Evolutionary conservation across 345 rosid species (phyloP), one percentile per base, ranked within the genome.

Genomic region (Combretum micranthum): DNA sequence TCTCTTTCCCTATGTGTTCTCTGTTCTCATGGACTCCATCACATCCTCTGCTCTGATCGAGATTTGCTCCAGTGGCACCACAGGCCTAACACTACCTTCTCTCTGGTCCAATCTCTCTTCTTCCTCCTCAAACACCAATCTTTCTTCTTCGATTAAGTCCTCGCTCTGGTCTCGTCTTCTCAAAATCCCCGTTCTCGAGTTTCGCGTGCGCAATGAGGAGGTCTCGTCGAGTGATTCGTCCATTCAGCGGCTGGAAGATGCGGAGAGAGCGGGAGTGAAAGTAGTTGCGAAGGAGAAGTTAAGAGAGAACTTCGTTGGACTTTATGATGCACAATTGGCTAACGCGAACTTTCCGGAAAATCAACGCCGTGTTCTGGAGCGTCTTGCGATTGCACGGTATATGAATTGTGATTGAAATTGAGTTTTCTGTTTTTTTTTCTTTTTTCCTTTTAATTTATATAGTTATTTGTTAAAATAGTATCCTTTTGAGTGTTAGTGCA

Each of bases 301-400:
- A 43, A 55, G 70, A n/a, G 70, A 60, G 46, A 61, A 59, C 56
- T 66, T 66, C 47, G 50, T 66, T 50, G 70, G 70, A 23, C 64
- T 66, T 54, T 66, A 66, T 23, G 64, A 66, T 32, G 64, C 64
- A 20, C 60, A 37, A 25, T 54, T 53, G 14, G 70, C 70, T 25
- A 39, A 44, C 15, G 43, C 59, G 25, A 53, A 60, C 55, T 47
- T 66, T 57, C 20, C 50, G 0, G 17, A 42, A 14, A 50, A 18
- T 15, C 59, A 60, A 46, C 64, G 64, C 16, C 49, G 47, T 55
- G 47, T 43, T 20, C 70, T 66, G 50, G 64, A 66, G 70, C 60
- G 64, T 14, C 61, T 66, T 26, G 70, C 70, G 0, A 51, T 61
- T 20, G 70, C 64, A 11, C 48, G 64, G 70, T 32, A 32, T 32